Evolutionary conservation across 2,329 filamentous ascomycete species (phyloP).

Genomic region (Penicillium glabrum): DNA sequence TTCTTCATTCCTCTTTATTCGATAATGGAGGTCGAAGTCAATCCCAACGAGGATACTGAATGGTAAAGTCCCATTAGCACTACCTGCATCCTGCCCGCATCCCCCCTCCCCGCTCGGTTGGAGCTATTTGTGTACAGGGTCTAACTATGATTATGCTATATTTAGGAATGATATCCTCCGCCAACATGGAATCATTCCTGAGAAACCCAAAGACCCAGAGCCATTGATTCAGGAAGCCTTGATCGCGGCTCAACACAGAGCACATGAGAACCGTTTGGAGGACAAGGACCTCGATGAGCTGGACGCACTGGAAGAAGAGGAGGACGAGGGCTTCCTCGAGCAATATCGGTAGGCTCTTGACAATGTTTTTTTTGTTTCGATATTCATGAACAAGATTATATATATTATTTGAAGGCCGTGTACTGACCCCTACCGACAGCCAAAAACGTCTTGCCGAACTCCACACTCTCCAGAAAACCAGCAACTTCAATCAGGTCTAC

Average conservation of each 20-base stretch:
- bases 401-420: neutral
- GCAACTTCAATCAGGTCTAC: conserved; percentile 86
- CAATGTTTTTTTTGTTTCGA: neutral
- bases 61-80: conserved; percentile 59
- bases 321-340: conserved; percentile 90
- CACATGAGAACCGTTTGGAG: conserved; percentile 89
- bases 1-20: conserved; percentile 1
- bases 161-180: conserved; percentile 95
- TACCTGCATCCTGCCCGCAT: conserved; percentile 7
- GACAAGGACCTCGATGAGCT: conserved; percentile 94
- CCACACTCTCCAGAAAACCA: conserved; percentile 69
- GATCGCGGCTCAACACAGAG: conserved; percentile 74
- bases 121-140: conserved; percentile 10
- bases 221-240: conserved; percentile 96
- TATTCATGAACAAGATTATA: neutral
- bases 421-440: conserved; percentile 32
- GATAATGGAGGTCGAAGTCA: conserved; percentile 73
- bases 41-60: conserved; percentile 97
- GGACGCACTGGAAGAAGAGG: conserved; percentile 88
- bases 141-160: conserved; percentile 6
- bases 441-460: conserved; percentile 86
- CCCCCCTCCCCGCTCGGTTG: conserved; percentile 12
- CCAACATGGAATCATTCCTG: conserved; percentile 95
- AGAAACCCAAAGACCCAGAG: conserved; percentile 93
- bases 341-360: conserved; percentile 62